A percentile compares a stretch with the other conserved stretches of the same genome.
Conservation (phyloP, 2,329 filamentous ascomycete species). For the Verticillium zaregamsianum region DNA sequence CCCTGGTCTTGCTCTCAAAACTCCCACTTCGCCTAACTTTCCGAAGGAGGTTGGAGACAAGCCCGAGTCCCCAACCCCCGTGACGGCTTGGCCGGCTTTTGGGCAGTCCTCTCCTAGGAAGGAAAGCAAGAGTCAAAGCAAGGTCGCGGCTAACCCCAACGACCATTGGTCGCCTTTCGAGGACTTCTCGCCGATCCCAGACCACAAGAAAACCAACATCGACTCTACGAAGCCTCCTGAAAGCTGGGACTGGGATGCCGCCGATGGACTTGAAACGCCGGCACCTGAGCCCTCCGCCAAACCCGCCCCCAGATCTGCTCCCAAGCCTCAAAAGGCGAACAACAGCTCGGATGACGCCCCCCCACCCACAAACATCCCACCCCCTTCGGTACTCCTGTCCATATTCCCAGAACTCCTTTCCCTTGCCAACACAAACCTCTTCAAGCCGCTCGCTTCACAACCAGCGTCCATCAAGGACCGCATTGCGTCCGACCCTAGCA, state of each 20-base stretch:
- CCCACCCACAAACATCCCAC: slow-evolving; percentile 83
- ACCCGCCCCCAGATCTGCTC: background rate
- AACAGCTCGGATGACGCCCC: slow-evolving; percentile 27
- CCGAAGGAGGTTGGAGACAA: slow-evolving; percentile 25
- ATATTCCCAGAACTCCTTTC: slow-evolving; percentile 69
- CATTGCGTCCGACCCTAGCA: slow-evolving; percentile 59
- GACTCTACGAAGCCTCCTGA: slow-evolving; percentile 16
- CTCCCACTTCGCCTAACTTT: slow-evolving; percentile 29
- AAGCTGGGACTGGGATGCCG: slow-evolving; percentile 48
- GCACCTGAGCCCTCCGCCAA: slow-evolving; percentile 13
- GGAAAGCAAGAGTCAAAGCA: slow-evolving; percentile 9
- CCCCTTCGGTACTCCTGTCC: slow-evolving; percentile 77
- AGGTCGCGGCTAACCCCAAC: slow-evolving; percentile 16
- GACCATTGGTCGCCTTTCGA: slow-evolving; percentile 52
- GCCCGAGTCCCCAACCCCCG: slow-evolving; percentile 31
- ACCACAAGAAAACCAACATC: slow-evolving; percentile 2
- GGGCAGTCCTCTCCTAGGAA: slow-evolving; percentile 14
- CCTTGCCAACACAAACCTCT: slow-evolving; percentile 59
- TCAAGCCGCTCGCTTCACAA: slow-evolving; percentile 60
- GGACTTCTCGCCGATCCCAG: slow-evolving; percentile 28
- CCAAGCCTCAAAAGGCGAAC: slow-evolving; percentile 3
- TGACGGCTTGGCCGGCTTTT: slow-evolving; percentile 42
- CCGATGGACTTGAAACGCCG: slow-evolving; percentile 23
- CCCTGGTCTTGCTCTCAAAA: slow-evolving; percentile 42
- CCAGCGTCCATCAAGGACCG: slow-evolving; percentile 54